Percentiles rank a stretch among this genome's conserved stretches.
phyloP scores from a whole-genome alignment of 2,329 filamentous ascomycete species.

The Claviceps sp. region DNA sequence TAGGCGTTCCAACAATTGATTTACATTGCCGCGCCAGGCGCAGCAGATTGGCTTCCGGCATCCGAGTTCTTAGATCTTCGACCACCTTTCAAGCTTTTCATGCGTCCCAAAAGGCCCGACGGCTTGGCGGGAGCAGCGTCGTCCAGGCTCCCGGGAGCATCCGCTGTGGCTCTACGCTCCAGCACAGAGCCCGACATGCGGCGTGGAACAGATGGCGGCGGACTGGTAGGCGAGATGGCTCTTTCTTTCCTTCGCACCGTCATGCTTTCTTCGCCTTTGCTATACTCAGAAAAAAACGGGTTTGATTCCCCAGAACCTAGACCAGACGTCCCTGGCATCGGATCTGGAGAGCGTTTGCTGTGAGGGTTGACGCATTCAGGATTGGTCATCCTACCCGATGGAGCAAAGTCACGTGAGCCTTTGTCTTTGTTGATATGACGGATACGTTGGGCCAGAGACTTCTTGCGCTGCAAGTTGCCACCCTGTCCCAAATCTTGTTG shows the following conservation, averaged over 20 bases:
- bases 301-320: slow-evolving; percentile 34
- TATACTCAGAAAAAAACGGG: slow-evolving; percentile 75
- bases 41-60: slow-evolving; percentile 5
- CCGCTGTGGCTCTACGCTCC: slow-evolving; percentile 52
- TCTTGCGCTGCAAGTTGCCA: slow-evolving; percentile 66
- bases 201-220: slow-evolving; percentile 35
- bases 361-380: slow-evolving; percentile 32
- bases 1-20: slow-evolving; percentile 10
- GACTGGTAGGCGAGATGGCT: slow-evolving; percentile 40
- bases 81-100: slow-evolving; percentile 70
- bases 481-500: slow-evolving; percentile 41
- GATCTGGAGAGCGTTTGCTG: slow-evolving; percentile 26
- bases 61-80: slow-evolving; percentile 26
- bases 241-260: slow-evolving; percentile 28
- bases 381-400: slow-evolving; percentile 45
- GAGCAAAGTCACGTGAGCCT: slow-evolving; percentile 44
- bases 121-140: slow-evolving; percentile 30
- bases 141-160: slow-evolving; percentile 28
- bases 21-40: slow-evolving; percentile 24
- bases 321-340: slow-evolving; percentile 20
- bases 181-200: slow-evolving; percentile 29
- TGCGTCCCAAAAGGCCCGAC: slow-evolving; percentile 59
- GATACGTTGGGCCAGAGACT: slow-evolving; percentile 86
- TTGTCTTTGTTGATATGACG: slow-evolving; percentile 68
- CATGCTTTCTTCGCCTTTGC: slow-evolving; percentile 39